These are phyloP conservation scores for Leishmania braziliensis DNA, from an alignment of 208 protist genomes.

Conservation along the genomic window DNA sequence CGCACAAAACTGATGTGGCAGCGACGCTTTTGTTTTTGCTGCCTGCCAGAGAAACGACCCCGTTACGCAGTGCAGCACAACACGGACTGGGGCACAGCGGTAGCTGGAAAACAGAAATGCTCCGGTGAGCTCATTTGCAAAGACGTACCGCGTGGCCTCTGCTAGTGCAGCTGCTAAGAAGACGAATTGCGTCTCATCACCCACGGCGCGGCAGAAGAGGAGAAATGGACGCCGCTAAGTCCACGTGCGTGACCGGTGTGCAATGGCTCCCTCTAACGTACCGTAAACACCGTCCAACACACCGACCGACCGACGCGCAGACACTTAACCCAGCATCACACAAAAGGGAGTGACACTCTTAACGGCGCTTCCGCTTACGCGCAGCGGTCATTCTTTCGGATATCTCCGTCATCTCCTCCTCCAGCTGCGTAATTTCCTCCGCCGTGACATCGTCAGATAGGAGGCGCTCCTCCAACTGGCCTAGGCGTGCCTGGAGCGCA, in stretches of 20 bases:
- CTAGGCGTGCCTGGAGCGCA: slow-evolving; percentile 51
- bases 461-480: slow-evolving; percentile 71
- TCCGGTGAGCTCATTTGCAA: not conserved
- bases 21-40: not conserved
- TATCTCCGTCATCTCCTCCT: slow-evolving; percentile 81
- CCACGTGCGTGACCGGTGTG: not conserved
- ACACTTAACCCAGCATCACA: not conserved
- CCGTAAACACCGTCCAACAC: not conserved
- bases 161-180: not conserved
- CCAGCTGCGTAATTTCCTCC: slow-evolving; percentile 72
- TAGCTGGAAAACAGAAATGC: not conserved
- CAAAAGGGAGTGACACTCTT: not conserved
- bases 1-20: not conserved
- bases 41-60: not conserved
- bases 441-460: slow-evolving; percentile 68
- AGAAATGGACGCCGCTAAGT: not conserved
- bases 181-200: not conserved
- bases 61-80: not conserved
- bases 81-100: not conserved
- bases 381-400: slow-evolving; percentile 37
- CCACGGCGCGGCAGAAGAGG: not conserved
- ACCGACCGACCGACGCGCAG: not conserved
- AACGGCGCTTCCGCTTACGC: slow-evolving; percentile 23
- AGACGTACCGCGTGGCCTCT: not conserved
- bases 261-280: not conserved